Conservation (phyloP, 1,284 basidiomycete species). For the Cutaneotrichosporon sp. region DNA sequence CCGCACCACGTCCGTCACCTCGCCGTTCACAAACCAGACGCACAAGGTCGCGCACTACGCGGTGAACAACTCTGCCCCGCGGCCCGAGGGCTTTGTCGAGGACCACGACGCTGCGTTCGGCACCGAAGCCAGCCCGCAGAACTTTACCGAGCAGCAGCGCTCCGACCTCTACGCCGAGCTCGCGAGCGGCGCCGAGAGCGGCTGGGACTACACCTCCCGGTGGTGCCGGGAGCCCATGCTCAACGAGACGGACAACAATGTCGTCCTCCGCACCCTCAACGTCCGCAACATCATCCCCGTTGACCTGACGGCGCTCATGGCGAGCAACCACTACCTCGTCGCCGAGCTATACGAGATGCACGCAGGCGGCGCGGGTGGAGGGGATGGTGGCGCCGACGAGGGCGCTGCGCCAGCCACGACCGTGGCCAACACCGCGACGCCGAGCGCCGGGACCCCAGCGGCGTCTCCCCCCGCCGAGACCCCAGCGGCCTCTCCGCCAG, state of each 20-base stretch:
- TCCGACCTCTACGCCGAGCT: constrained; percentile 81
- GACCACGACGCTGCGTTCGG: constrained; percentile 77
- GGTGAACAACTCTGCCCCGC: constrained; percentile 76
- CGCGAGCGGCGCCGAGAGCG: constrained; percentile 82
- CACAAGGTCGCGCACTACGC: constrained; percentile 70
- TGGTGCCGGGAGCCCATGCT: constrained; percentile 59
- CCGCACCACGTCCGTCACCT: constrained; percentile 70
- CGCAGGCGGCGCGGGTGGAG: background rate
- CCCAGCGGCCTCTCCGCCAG: background rate
- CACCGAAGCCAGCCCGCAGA: constrained; percentile 55
- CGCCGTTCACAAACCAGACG: constrained; percentile 67
- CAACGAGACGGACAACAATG: constrained; percentile 54
- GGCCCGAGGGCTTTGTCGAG: constrained; percentile 69
- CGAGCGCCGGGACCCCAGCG: background rate
- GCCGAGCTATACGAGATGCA: constrained; percentile 64
- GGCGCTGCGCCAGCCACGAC: too few species aligned
- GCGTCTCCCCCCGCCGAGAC: background rate
- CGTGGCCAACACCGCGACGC: background rate
- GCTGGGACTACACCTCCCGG: constrained; percentile 55
- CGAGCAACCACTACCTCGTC: constrained; percentile 59
- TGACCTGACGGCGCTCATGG: constrained; percentile 78
- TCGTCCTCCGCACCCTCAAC: constrained; percentile 70
- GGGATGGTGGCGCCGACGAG: too few species aligned
- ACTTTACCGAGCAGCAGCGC: constrained; percentile 64
- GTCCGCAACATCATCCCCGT: constrained; percentile 70